phyloP scores from a whole-genome alignment of 1,284 basidiomycete species.

The Inonotus obliquus region DNA sequence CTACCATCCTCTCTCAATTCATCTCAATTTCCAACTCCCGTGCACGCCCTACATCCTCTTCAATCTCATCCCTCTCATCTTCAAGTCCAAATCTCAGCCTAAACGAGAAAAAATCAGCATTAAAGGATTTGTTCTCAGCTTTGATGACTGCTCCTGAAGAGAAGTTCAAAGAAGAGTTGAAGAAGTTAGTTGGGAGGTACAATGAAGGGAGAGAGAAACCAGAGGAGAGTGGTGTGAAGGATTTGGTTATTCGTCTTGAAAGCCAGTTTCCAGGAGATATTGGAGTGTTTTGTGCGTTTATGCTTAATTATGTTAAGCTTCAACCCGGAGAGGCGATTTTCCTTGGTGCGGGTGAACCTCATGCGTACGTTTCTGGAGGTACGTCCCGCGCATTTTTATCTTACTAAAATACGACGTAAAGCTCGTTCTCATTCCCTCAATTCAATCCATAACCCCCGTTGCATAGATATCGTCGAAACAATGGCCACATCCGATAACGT shows the following conservation, averaged over 20 bases:
- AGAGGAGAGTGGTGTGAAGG: conserved; percentile 45
- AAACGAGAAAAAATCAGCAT: conserved; percentile 49
- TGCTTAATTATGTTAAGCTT: conserved; percentile 85
- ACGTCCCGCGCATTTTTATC: conserved; percentile 20
- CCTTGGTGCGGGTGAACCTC: conserved; percentile 93
- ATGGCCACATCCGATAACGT: conserved; percentile 99
- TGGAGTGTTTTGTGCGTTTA: conserved; percentile 90
- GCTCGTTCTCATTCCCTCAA: neutral
- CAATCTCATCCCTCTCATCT: conserved; percentile 27
- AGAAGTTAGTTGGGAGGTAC: conserved; percentile 62
- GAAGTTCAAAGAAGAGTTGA: conserved; percentile 51
- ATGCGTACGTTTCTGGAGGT: conserved; percentile 95
- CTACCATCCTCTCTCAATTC: conserved; percentile 45
- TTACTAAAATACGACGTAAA: neutral
- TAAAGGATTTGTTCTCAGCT: conserved; percentile 74
- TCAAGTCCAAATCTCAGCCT: conserved; percentile 32
- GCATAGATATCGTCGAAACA: conserved; percentile 91
- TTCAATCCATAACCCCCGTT: too few species aligned
- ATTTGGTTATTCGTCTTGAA: conserved; percentile 71
- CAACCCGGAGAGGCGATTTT: conserved; percentile 89
- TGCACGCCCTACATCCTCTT: conserved; percentile 34
- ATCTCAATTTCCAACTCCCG: conserved; percentile 38
- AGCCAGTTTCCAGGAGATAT: conserved; percentile 89
- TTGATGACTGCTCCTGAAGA: conserved; percentile 72
- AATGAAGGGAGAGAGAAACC: conserved; percentile 35